Evolutionary conservation across 1,284 basidiomycete genomes (phyloP), one percentile per base, ranked within the genome.

Genomic region (Ganoderma resinaceum): DNA sequence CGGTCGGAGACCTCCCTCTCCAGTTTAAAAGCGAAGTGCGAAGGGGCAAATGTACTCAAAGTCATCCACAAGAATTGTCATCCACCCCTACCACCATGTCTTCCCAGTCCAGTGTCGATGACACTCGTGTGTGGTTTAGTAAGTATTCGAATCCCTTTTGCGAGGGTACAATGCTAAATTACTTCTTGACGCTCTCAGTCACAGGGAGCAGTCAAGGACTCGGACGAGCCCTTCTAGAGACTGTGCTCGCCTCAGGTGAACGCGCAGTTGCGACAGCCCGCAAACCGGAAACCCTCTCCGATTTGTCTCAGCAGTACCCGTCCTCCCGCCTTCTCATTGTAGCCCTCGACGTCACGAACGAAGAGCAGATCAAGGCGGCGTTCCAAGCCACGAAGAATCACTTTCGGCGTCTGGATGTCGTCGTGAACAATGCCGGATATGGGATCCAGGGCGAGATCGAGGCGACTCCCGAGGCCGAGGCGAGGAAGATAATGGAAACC

Each of bases 331-430:
- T 86, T 1, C 76, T 85, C n/a, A 74, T 82, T 11, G 66, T 82
- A 55, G 74, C 78, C 62, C 67, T 85, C 29, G 85, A 86, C 72
- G 83, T 85, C 62, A 81, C 76, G 31, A 70, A 78, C 4, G 65
- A 53, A 46, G 73, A 66, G 12, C 76, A 81, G 38, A 78, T 81
- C 23, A 62, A 60, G 3, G 70, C 62, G 1, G 83, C 82, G 1
- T 85, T 86, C 55, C 71, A 73, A 8, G 72, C 71, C 20, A 78
- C 80, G 4, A 75, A 78, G 59, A 65, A 71, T 2, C 68, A 71
- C 23, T 84, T 85, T 68, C 83, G 82, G 8, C 76, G 81, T n/a
- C 65, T 85, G 18, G 83, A 85, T 60, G 78, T 85, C 16, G 80
- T 85, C 4, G 78, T 83, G 68, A 86, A 84, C 73, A 85, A 85